These are phyloP conservation scores for Crithidia expoeki DNA, from an alignment of 208 protist genomes.

Conservation along the genomic window DNA sequence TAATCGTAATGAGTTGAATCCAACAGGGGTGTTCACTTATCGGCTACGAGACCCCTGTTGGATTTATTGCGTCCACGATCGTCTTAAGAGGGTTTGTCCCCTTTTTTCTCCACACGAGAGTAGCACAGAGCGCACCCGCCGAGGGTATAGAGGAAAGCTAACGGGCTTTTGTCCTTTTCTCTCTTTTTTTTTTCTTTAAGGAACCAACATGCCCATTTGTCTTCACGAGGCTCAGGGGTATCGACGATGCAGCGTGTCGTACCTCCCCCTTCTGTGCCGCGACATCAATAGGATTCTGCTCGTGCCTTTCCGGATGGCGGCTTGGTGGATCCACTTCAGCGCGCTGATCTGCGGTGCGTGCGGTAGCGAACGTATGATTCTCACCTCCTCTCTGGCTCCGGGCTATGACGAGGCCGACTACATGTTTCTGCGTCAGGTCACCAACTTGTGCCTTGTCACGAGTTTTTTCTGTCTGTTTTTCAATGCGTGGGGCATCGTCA, in stretches of 20 bases:
- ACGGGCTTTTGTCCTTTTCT: too few species aligned
- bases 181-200: too few species aligned
- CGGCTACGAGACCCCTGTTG: too few species aligned
- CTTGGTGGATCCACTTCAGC: slow-evolving; percentile 61
- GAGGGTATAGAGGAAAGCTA: too few species aligned
- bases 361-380: slow-evolving; percentile 63
- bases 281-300: slow-evolving; percentile 54
- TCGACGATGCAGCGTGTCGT: slow-evolving; percentile 19
- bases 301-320: slow-evolving; percentile 58
- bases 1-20: too few species aligned
- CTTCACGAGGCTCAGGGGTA: slow-evolving; percentile 13
- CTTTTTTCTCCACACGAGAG: too few species aligned
- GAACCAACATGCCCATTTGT: slow-evolving; percentile 36
- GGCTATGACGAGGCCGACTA: slow-evolving; percentile 47
- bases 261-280: slow-evolving; percentile 27
- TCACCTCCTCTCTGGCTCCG: slow-evolving; percentile 30
- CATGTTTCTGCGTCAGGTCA: slow-evolving; percentile 41
- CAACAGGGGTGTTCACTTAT: too few species aligned
- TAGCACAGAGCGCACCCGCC: too few species aligned
- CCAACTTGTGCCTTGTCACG: slow-evolving; percentile 46
- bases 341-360: slow-evolving; percentile 55
- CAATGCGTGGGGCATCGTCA: slow-evolving; percentile 54
- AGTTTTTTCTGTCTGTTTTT: slow-evolving; percentile 64
- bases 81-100: not conserved
- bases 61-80: not conserved